These are phyloP conservation scores for Houttuynia cordata DNA, from an alignment of 164 flowering plant species.

Conservation along the genomic window DNA sequence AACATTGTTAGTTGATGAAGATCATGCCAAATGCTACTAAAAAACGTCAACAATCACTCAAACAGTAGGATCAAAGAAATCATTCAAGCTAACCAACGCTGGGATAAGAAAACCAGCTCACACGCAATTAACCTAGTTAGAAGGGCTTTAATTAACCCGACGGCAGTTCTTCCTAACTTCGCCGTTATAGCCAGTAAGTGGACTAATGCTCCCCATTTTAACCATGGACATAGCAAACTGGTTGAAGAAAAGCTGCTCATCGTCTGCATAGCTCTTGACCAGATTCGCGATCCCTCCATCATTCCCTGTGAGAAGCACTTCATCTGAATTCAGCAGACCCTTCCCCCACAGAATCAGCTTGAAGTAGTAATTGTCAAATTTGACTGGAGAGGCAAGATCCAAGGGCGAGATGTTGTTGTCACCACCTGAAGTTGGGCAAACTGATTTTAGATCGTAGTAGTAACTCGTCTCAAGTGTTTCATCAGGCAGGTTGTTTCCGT, in stretches of 20 bases:
- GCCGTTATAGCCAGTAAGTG: constrained; percentile 58
- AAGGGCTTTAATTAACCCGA: constrained; percentile 12
- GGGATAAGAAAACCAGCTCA: neutral
- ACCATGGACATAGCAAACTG: constrained; percentile 81
- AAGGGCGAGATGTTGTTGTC: constrained; percentile 71
- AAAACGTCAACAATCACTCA: no score
- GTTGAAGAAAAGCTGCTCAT: constrained; percentile 50
- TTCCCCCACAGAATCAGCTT: constrained; percentile 59
- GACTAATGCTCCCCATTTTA: constrained; percentile 73
- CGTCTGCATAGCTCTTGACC: constrained; percentile 52
- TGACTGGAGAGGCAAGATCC: constrained; percentile 59
- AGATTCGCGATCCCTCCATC: constrained; percentile 29
- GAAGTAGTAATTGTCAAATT: constrained; percentile 82
- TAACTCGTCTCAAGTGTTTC: constrained; percentile 49
- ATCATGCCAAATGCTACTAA: no score
- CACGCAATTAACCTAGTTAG: neutral
- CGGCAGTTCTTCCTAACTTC: constrained; percentile 74
- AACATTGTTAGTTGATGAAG: no score
- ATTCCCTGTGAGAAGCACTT: constrained; percentile 63
- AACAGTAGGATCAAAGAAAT: no score
- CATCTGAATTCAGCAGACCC: constrained; percentile 76
- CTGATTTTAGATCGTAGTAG: constrained; percentile 37
- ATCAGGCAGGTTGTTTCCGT: constrained; percentile 70
- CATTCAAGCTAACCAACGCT: neutral
- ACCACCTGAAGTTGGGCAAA: constrained; percentile 73